Evolutionary conservation across 441 rosid species (phyloP), one percentile per base, ranked within the genome.

Genomic region (Sinapis alba): DNA sequence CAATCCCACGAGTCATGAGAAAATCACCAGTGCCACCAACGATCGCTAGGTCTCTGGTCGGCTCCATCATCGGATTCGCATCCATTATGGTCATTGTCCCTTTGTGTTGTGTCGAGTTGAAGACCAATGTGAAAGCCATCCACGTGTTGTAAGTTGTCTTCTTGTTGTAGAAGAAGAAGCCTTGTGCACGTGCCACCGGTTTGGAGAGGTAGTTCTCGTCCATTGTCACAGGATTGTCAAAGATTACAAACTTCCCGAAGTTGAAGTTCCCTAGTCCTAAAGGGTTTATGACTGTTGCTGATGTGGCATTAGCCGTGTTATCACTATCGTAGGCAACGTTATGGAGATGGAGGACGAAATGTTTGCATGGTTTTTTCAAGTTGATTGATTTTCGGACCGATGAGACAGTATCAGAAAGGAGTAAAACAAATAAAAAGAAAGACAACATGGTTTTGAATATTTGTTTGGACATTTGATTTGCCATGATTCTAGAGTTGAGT

Each of bases 1-100:
- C 98, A 1, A 90, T 51, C 19, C 97, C 97, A 69, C 97, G 75
- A 20, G 91, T 80, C 99, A 90, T 92, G 78, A 86, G 82, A 80
- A 90, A 92, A 38, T 94, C 96, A 6, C 97, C 97, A 0, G 96
- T 92, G 12, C 98, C 96, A 9, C 98, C 97, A 1, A 88, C 81
- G 21, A 92, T 88, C 0, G 97, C 88, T 7, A 92, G 62, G 61
- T 94, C 97, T 77, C 99, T 85, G 6, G 91, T 87, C 68, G 87
- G 86, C 63, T 85, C 84, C 94, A 89, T 84, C 89, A 90, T 72
- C 13, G 91, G 89, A 78, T 92, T 92, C 0, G 97, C 90, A 13
- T 97, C 93, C n/a, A 86, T 87, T 47, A 94, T 89, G 68, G 81
- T 90, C 43, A 90, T 71, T 62, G 86, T 89, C 4, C 99, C 96